Percentiles rank a stretch among this genome's conserved stretches.
phyloP scores from a whole-genome alignment of 257 asterid genomes.

The Solanum corneliomulleri region DNA sequence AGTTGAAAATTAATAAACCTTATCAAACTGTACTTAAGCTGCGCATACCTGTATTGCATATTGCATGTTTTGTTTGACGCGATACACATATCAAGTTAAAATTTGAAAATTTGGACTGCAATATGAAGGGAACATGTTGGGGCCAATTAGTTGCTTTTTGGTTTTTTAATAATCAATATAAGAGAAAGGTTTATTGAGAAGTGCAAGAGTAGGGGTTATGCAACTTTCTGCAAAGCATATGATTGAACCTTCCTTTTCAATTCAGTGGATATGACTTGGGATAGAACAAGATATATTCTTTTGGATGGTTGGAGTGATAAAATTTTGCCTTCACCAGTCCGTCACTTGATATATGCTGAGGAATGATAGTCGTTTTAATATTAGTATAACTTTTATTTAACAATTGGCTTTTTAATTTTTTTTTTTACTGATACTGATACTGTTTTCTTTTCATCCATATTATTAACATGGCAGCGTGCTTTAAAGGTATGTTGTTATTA shows the following conservation, averaged over 20 bases:
- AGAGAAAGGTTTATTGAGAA: neutral
- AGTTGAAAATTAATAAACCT: neutral
- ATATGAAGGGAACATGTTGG: neutral
- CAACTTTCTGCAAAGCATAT: neutral
- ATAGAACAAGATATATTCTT: neutral
- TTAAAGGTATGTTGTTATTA: slow-evolving; percentile 56
- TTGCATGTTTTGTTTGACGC: neutral
- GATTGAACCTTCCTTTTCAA: neutral
- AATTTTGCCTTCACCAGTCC: neutral
- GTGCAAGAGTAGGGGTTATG: neutral
- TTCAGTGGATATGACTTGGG: neutral
- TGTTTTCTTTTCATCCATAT: neutral
- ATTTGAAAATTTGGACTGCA: neutral
- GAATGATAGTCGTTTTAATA: neutral
- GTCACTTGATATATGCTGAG: neutral
- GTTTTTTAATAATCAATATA: neutral
- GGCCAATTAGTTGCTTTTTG: neutral
- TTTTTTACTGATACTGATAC: neutral
- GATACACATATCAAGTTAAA: neutral
- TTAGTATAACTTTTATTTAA: neutral
- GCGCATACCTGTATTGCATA: neutral
- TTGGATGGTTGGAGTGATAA: neutral
- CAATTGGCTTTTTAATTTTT: neutral
- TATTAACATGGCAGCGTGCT: slow-evolving; percentile 56
- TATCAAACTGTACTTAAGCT: neutral